Base-by-base conservation (phyloP, 2,329 filamentous ascomycete species). In the Colletotrichum filicis region DNA sequence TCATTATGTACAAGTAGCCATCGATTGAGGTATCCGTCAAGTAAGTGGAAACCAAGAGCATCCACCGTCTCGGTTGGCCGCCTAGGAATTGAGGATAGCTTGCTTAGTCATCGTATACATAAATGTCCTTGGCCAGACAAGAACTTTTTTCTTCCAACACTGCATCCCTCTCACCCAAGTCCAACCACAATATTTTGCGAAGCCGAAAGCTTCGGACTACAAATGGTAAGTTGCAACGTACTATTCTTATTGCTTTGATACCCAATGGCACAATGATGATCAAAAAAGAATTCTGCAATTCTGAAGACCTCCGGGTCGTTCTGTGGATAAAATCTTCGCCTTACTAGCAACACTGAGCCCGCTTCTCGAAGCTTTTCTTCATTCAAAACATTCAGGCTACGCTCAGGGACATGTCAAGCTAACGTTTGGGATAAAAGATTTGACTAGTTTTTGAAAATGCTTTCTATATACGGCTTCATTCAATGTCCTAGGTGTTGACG, bases 281-380 rank as follows among this genome's bases (percentile, higher is more conserved):
- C 76, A 78, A 76, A 63, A 62, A 78, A 77, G 85, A 85, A 86
- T 86, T 86, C 85, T 86, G 85, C 85, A 86, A 86, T 86, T 83
- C 85, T 81, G 80, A 86, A 83, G 77, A 76, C 76, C 79, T 64
- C 62, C 52, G 74, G 68, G 62, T 73, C 71, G 75, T 65, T 22
- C 16, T 81, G 81, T 81, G 79, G 80, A 83, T 74, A 82, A 74
- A 68, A 78, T 76, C 75, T 76, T 76, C 76, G 73, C 74, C 57
- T 68, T 65, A 65, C 63, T 66, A 49, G 66, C 66, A 68, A 60
- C 59, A 73, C 64, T 73, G 71, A 74, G 58, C 71, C 57, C 32
- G 32, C 37, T 61, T 35, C 11, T 26, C 22, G 28, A 46, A 19
- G 8, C 9, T 19, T 19, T 19, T 24, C 52, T 55, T 59, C 19